phyloP scores from a whole-genome alignment of 2,329 filamentous ascomycete species.

The Nemania bipapillata region DNA sequence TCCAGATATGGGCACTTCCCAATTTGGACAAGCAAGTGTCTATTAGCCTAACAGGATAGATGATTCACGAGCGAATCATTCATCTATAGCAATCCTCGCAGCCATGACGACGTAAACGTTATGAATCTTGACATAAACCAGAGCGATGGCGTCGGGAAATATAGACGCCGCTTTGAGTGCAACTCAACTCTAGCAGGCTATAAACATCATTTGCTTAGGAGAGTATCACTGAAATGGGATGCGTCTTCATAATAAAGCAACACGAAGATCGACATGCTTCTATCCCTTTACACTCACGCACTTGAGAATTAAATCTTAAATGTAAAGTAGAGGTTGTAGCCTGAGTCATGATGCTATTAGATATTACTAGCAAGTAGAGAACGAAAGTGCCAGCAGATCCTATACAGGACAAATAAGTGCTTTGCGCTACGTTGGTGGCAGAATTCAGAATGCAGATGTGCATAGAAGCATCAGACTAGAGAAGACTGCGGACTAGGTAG shows the following conservation, averaged over 20 bases:
- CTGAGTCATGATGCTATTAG: not conserved
- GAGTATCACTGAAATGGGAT: constrained; percentile 1
- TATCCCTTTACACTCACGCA: not conserved
- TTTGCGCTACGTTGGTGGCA: not conserved
- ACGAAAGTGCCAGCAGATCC: not conserved
- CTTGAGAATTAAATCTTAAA: not conserved
- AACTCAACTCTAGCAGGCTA: not conserved
- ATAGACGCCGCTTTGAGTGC: not conserved
- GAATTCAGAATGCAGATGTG: not conserved
- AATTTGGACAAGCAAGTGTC: not conserved
- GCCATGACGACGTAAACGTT: not conserved
- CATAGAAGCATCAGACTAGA: not conserved
- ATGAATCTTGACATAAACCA: not conserved
- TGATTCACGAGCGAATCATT: not conserved
- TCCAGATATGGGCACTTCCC: not conserved
- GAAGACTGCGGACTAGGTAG: not conserved
- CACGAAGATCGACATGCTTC: not conserved
- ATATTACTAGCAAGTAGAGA: not conserved
- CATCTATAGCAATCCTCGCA: not conserved
- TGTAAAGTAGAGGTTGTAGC: not conserved
- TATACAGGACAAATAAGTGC: not conserved
- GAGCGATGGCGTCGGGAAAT: not conserved
- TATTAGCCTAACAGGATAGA: not conserved
- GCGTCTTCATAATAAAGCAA: not conserved
- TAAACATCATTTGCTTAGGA: not conserved